Evolutionary conservation across 176 grass and related monocot species (phyloP).

Genomic region (Cocos nucifera): DNA sequence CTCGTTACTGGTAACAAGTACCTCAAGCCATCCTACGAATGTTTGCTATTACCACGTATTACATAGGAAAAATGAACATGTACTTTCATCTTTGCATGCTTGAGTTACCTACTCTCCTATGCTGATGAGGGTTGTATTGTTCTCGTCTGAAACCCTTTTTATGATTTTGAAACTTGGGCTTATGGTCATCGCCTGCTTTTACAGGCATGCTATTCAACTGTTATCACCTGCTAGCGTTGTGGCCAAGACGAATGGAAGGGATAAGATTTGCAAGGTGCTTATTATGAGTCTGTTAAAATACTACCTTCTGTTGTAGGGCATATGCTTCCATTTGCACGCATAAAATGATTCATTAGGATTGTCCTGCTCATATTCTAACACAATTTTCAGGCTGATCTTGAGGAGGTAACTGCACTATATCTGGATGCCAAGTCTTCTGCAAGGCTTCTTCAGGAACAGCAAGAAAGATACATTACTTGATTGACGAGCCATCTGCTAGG

Average conservation of each 20-base stretch:
- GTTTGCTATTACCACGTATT: neutral
- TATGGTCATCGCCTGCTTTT: neutral
- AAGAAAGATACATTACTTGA: slow-evolving; percentile 78
- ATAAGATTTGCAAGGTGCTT: slow-evolving; percentile 87
- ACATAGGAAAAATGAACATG: neutral
- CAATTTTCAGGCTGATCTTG: slow-evolving; percentile 52
- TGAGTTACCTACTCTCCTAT: no score
- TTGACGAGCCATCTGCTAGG: neutral
- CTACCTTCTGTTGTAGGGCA: neutral
- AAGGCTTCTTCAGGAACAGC: slow-evolving; percentile 83
- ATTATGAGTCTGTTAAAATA: neutral
- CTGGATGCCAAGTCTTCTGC: slow-evolving; percentile 79
- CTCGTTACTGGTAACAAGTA: no score
- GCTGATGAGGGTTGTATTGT: no score
- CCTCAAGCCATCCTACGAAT: no score
- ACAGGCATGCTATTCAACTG: slow-evolving; percentile 87
- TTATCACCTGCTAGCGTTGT: slow-evolving; percentile 78
- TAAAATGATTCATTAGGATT: neutral
- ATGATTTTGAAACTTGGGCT: no score
- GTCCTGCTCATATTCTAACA: slow-evolving; percentile 1
- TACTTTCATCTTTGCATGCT: no score
- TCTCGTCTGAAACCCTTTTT: no score
- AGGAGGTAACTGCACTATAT: slow-evolving; percentile 66
- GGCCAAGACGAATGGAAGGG: slow-evolving; percentile 78
- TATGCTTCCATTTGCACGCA: neutral